Base-by-base conservation (phyloP, 2,329 filamentous ascomycete genomes). In the Apiospora rasikravindrae region DNA sequence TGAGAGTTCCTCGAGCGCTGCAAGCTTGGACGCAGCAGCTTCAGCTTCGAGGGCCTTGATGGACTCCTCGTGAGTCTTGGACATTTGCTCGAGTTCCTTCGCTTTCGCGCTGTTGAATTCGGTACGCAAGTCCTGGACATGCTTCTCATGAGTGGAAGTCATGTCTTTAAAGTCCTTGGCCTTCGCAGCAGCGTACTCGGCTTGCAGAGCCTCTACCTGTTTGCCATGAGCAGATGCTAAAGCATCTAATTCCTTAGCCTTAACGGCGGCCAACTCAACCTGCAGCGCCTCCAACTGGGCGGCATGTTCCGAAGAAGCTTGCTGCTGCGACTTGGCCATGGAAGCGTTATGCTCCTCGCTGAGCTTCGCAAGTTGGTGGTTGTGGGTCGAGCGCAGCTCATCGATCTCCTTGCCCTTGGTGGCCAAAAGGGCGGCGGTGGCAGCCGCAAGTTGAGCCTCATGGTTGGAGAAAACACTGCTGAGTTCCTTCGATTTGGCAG, bases 311-410 rank as follows among this genome's bases (percentile, higher is more conserved):
- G 72, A 61, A 37, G 61, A 14, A 24, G 77, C 67, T 19, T 75
- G 72, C 29, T 71, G 71, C n/a, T 73, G 44, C 29, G 71, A 70
- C 44, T 72, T 74, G 37, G 73, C 64, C 67, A 75, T 76, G 4
- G 74, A 71, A 19, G 72, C 69, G 37, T 75, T 75, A 40, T 76
- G n/a, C 22, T 76, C 77, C 53, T 71, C 70, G 44, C 71, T 76
- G 42, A 81, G 67, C 26, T 71, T 71, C 19, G 77, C 74, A 29
- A 81, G 69, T 47, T 81, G 77, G 69, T 79, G 76, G 19, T 73
- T 73, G 57, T 81, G 78, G 14, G 77, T 76, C 44, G 78, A 75
- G 40, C 79, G 77, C 1, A 81, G 72, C 0, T 78, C 79, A 49
- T 79, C 79, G 37, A 81, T 79, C 47, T 79, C 70, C 14, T 33